Evolutionary conservation across 768 basidiomycete species (phyloP).

Genomic region (Amanita muscaria): DNA sequence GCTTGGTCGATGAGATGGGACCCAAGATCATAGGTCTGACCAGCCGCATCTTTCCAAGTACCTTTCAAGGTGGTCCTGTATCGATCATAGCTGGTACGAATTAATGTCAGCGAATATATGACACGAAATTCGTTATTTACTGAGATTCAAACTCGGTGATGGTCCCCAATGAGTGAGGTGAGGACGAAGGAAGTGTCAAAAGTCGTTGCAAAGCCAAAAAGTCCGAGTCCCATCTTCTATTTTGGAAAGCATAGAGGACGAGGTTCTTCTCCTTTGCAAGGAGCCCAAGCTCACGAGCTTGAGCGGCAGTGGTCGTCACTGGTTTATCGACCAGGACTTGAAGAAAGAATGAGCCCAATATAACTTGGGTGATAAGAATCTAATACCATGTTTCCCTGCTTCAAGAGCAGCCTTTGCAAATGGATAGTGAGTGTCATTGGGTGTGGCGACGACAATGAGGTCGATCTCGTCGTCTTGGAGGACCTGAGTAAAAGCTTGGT

Average conservation of each 20-base stretch:
- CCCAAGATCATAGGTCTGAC: constrained; percentile 71
- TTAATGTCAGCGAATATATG: not conserved
- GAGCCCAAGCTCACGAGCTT: constrained; percentile 52
- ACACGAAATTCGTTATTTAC: constrained; percentile 24
- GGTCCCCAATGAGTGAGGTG: constrained; percentile 47
- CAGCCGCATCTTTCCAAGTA: constrained; percentile 77
- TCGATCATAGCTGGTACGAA: constrained; percentile 53
- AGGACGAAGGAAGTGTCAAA: constrained; percentile 41
- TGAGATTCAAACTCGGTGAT: constrained; percentile 70
- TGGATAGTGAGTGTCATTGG: constrained; percentile 64
- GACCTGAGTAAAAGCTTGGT: constrained; percentile 52
- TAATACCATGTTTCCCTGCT: constrained; percentile 64
- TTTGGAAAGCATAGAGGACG: constrained; percentile 66
- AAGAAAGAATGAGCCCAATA: not conserved
- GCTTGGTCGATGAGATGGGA: constrained; percentile 76
- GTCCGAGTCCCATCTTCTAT: constrained; percentile 74
- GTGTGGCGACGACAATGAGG: constrained; percentile 59
- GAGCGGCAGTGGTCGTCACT: constrained; percentile 47
- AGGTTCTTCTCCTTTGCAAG: constrained; percentile 52
- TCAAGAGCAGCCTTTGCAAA: constrained; percentile 57
- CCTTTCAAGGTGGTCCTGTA: constrained; percentile 57
- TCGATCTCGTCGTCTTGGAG: constrained; percentile 58
- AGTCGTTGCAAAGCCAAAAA: constrained; percentile 58
- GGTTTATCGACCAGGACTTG: constrained; percentile 84
- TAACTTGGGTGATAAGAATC: not conserved